A percentile compares a stretch with the other conserved stretches of the same genome.
These are phyloP conservation scores for Camellia lanceoleosa DNA, from an alignment of 148 eudicot species.

Conservation along the genomic window DNA sequence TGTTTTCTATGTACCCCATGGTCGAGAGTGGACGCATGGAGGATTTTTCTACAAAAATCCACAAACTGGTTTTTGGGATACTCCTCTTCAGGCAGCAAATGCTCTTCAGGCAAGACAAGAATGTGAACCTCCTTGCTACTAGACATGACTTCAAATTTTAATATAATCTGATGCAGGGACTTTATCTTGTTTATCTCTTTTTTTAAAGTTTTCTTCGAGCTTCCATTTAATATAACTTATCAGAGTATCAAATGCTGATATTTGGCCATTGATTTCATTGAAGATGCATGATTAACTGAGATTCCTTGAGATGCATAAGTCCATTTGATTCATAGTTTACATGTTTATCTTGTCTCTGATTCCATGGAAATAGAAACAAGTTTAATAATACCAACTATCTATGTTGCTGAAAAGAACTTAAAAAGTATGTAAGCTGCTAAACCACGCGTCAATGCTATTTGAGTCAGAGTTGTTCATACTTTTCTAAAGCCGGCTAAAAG, in stretches of 20 bases:
- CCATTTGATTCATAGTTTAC: background rate
- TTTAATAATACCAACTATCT: background rate
- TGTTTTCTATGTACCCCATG: constrained; percentile 78
- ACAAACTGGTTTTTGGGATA: constrained; percentile 84
- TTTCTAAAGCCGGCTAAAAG: background rate
- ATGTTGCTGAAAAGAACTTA: background rate
- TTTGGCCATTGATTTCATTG: background rate
- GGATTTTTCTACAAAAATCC: constrained; percentile 75
- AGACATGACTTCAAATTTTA: background rate
- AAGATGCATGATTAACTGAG: background rate
- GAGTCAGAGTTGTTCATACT: background rate
- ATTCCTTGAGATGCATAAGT: background rate
- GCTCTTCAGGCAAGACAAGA: constrained; percentile 77
- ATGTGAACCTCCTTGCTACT: constrained; percentile 1
- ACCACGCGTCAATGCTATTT: background rate
- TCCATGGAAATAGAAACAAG: background rate
- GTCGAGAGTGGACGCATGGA: constrained; percentile 90
- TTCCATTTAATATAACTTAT: background rate
- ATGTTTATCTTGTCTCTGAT: background rate
- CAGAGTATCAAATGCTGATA: constrained; percentile 7
- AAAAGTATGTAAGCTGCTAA: background rate
- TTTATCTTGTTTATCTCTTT: background rate
- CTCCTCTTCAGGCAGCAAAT: constrained; percentile 85
- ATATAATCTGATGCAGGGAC: background rate
- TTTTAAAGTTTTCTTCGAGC: background rate